A percentile compares a stretch with the other conserved stretches of the same genome.
phyloP scores from a whole-genome alignment of 257 asterid species.

The Linderniella brevidens region DNA sequence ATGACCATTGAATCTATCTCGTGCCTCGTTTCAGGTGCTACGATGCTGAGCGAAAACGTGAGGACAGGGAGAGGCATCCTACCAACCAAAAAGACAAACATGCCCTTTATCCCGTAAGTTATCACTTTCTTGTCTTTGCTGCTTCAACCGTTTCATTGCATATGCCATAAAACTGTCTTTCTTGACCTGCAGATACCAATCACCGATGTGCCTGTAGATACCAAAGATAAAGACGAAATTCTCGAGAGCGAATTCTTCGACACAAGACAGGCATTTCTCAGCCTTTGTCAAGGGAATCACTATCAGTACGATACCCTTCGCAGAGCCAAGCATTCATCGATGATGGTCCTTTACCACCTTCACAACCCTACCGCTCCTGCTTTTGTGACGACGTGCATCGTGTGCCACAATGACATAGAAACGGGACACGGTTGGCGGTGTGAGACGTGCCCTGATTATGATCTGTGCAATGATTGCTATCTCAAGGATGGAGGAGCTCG shows the following conservation, averaged over 20 bases:
- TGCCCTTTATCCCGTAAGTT: constrained; percentile 47
- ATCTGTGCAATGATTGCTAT: constrained; percentile 69
- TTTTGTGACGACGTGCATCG: constrained; percentile 20
- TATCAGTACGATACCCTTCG: constrained; percentile 96
- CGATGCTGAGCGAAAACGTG: constrained; percentile 65
- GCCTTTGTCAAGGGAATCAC: constrained; percentile 97
- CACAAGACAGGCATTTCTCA: constrained; percentile 93
- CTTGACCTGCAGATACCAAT: constrained; percentile 42
- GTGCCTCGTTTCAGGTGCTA: constrained; percentile 42
- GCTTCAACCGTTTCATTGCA: not conserved
- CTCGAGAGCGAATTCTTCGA: constrained; percentile 97
- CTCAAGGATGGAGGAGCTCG: constrained; percentile 69
- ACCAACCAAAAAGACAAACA: constrained; percentile 22
- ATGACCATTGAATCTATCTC: not conserved
- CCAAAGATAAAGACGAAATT: constrained; percentile 83
- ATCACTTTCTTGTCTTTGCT: constrained; percentile 5
- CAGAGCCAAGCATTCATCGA: constrained; percentile 96
- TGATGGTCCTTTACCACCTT: constrained; percentile 98
- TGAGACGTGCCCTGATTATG: constrained; percentile 86
- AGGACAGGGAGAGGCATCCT: constrained; percentile 71
- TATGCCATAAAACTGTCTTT: not conserved
- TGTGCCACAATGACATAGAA: constrained; percentile 75
- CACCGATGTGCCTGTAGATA: constrained; percentile 59
- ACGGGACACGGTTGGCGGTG: constrained; percentile 97
- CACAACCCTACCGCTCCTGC: constrained; percentile 89